Evolutionary conservation across 306 rosid species (phyloP).

Genomic region (Prunus mume): DNA sequence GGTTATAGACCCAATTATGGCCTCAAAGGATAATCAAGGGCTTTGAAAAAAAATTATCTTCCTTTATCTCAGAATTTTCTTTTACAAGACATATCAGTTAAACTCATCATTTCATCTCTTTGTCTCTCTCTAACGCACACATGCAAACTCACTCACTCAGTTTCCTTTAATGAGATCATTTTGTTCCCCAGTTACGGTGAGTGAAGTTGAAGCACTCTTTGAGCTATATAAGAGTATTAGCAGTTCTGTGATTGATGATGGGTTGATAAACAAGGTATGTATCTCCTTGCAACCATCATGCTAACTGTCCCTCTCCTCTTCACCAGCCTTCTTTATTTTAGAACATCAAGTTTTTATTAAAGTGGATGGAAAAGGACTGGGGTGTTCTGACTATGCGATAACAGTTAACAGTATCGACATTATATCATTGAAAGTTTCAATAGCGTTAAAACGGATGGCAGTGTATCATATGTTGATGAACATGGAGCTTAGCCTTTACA

Average conservation of each 20-base stretch:
- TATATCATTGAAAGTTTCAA: not conserved
- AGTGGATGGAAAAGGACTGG: not conserved
- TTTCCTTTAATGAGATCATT: constrained; percentile 10
- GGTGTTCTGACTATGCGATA: not conserved
- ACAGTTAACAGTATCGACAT: not conserved
- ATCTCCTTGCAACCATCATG: not conserved
- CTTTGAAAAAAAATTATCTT: not conserved
- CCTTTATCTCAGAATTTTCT: not conserved
- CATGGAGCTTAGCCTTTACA: not conserved
- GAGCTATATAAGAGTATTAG: constrained; percentile 89
- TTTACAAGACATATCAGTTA: not conserved
- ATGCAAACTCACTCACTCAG: not conserved
- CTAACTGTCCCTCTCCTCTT: not conserved
- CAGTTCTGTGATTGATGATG: constrained; percentile 75
- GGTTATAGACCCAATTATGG: not conserved
- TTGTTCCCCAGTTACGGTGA: constrained; percentile 61
- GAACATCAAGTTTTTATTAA: not conserved
- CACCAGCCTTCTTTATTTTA: not conserved
- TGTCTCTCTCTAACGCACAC: not conserved
- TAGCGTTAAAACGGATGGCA: not conserved
- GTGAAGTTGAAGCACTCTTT: constrained; percentile 88
- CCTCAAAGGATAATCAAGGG: constrained; percentile 2
- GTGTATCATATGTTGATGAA: not conserved
- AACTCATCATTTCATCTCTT: not conserved
- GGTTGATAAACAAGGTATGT: constrained; percentile 82